These are phyloP conservation scores for Taphrina betulina DNA, from an alignment of 1,139 yeast species.

Conservation along the genomic window DNA sequence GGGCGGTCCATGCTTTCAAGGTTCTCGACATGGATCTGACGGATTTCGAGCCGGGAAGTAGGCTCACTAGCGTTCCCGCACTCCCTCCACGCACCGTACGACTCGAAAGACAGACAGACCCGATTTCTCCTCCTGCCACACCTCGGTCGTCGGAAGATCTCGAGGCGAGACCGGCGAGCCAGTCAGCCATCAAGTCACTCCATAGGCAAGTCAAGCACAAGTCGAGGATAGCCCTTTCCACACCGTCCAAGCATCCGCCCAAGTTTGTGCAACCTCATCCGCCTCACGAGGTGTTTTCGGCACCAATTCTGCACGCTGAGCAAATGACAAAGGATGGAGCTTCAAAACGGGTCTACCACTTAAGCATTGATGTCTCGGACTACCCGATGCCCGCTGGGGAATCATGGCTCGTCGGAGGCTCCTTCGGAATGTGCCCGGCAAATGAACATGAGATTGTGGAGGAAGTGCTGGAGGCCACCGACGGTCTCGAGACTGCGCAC, in stretches of 20 bases:
- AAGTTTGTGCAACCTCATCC: conserved; percentile 39
- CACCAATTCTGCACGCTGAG: conserved; percentile 38
- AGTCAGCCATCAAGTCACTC: background rate
- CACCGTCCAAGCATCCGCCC: conserved; percentile 37
- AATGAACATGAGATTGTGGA: conserved; percentile 37
- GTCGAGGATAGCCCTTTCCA: background rate
- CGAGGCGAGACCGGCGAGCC: no score
- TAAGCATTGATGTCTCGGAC: conserved; percentile 40
- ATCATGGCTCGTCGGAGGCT: conserved; percentile 41
- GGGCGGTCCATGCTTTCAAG: conserved; percentile 2
- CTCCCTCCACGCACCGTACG: conserved; percentile 11
- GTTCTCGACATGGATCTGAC: conserved; percentile 13
- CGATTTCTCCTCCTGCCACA: conserved; percentile 25
- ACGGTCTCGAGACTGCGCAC: conserved; percentile 32
- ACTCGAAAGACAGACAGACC: conserved; percentile 12
- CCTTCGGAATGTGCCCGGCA: conserved; percentile 41
- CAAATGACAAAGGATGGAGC: conserved; percentile 39
- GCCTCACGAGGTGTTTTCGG: conserved; percentile 39
- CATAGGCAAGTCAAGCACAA: background rate
- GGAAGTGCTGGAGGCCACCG: conserved; percentile 37
- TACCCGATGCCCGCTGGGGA: conserved; percentile 40
- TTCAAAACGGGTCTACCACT: conserved; percentile 40
- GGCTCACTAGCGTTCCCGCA: conserved; percentile 23
- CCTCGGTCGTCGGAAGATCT: conserved; percentile 11
- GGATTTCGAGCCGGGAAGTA: conserved; percentile 22